Base-by-base conservation (phyloP, 371 early-diverging fungal genomes). In the Apophysomyces sp. region DNA sequence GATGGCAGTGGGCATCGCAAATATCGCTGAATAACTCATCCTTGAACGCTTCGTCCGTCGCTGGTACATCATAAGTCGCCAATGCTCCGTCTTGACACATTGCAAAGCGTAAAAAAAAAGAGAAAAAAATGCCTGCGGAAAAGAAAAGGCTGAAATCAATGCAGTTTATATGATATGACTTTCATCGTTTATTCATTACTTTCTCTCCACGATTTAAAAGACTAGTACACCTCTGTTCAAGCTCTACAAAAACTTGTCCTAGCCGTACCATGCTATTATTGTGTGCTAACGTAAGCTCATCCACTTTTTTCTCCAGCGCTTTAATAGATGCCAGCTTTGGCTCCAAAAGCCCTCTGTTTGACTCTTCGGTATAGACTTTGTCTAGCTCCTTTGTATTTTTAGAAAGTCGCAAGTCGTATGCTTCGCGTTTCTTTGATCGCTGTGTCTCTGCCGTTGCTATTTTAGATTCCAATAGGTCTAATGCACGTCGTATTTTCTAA, bases 1-100 rank as follows among this genome's bases (percentile, higher is more conserved):
- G 74, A 58, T 81, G 82, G 55, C 82, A 78, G 29, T 81, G 82
- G 1, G 73, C 71, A 66, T 81, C 82, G 53, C 77, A 78, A 2
- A 81, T 34, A 16, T 62, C n/a, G 12, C 26, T n/a, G 27, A 52
- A 72, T 5, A 69, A 26, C 1, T 15, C 18, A 1, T 58, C 58
- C 15, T 73, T 68, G 61, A 73, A 69, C 2, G 41, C n/a, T 44
- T 21, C 24, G 21, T 44, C 24, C 37, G 49, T 44, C 9, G 21
- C 24, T 18, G 27, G 49, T 4, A 18, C 24, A 21, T 7, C 49
- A 16, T 21, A 3, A 21, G 7, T 21, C 24, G 21, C 6, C 49
- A 21, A 16, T 21, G 16, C 21, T 21, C 21, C 24, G 21, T 21
- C 49, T 44, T 44, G 27, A 44, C 49, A 44, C 49, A 44, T 44